Evolutionary conservation across 225 moss, liverwort and hornwort genomes (phyloP), one percentile per base, ranked within the genome.

Genomic region (Bryoerythrophyllum caledonicum): DNA sequence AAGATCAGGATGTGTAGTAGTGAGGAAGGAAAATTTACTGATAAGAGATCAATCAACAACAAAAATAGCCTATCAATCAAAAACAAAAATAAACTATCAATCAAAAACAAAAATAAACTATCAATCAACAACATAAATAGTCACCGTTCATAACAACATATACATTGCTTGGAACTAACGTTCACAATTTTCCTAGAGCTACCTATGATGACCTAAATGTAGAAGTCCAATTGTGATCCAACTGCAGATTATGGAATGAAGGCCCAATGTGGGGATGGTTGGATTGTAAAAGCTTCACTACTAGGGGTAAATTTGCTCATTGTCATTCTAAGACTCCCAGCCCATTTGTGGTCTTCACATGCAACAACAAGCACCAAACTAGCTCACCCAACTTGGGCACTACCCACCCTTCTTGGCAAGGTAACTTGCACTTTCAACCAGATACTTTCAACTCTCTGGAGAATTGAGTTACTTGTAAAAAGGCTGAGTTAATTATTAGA

Each of bases 291-390:
- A 55, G 87, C 91, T 23, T 80, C 94, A 63, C 60, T 97, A 60
- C 77, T 94, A 20, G 96, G 89, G 63, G 76, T 81, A 67, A 80
- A 91, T 64, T 97, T 26, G 86, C 84, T 52, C 84, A 87, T 13
- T 76, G 84, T 35, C 91, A 89, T 40, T 76, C 91, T 49, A 91
- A 87, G 24, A 68, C 84, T 70, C 76, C 86, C 4, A 94, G 87
- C 58, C 92, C 96, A 10, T 97, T 92, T 41, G 96, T 91, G 53
- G 94, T 97, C 5, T 92, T 97, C 78, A 89, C 90, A 12, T 97
- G 94, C 80, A 94, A 86, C 68, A 90, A 94, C 52, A 92, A 89
- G 64, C 56, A 78, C 25, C 90, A 94, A 73, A 92, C 92, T 25
- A 97, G 96, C 76, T 97, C 96, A 20, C 92, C 92, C 2, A 97